Percentiles rank a stretch among this genome's conserved stretches.
Conservation (phyloP, 2,329 filamentous ascomycete genomes). For the Leptoxyphium fumago region DNA sequence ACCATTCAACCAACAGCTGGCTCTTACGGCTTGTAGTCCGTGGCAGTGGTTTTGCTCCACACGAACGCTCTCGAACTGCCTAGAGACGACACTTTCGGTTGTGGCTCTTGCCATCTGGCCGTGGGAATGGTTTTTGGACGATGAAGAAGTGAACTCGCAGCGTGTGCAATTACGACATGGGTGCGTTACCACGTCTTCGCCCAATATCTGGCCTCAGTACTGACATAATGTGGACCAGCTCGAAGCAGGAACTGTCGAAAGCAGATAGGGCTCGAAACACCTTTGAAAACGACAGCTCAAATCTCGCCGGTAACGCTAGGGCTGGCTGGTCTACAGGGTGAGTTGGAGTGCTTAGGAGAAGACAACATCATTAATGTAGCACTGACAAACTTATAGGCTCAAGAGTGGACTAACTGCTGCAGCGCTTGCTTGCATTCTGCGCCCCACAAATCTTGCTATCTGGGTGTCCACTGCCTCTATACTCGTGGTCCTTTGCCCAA, state of each 20-base stretch:
- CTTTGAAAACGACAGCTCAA: too few species aligned
- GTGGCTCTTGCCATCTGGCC: slow-evolving; percentile 73
- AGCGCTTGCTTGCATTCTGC: slow-evolving; percentile 66
- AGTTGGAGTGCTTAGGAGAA: background rate
- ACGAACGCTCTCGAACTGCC: slow-evolving; percentile 81
- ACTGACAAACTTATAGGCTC: slow-evolving; percentile 4
- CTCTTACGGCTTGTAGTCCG: slow-evolving; percentile 58
- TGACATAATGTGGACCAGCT: too few species aligned
- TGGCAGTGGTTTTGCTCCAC: slow-evolving; percentile 98
- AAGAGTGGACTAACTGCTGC: slow-evolving; percentile 54
- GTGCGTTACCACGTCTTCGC: too few species aligned
- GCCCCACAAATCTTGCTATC: slow-evolving; percentile 78
- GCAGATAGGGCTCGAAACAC: too few species aligned
- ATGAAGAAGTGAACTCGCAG: background rate
- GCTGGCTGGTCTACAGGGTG: background rate
- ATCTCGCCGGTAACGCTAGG: background rate
- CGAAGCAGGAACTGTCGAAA: too few species aligned
- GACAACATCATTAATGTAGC: too few species aligned
- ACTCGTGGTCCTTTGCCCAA: slow-evolving; percentile 33
- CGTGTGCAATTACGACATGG: too few species aligned
- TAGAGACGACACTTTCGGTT: slow-evolving; percentile 79
- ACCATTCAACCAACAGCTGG: slow-evolving; percentile 37
- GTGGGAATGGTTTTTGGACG: slow-evolving; percentile 42
- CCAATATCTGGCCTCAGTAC: too few species aligned
- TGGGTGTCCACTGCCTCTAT: slow-evolving; percentile 53